Percentiles rank a stretch among this genome's conserved stretches.
Evolutionary conservation across 2,329 filamentous ascomycete species (phyloP).

Genomic region (Exserohilum rostratum): DNA sequence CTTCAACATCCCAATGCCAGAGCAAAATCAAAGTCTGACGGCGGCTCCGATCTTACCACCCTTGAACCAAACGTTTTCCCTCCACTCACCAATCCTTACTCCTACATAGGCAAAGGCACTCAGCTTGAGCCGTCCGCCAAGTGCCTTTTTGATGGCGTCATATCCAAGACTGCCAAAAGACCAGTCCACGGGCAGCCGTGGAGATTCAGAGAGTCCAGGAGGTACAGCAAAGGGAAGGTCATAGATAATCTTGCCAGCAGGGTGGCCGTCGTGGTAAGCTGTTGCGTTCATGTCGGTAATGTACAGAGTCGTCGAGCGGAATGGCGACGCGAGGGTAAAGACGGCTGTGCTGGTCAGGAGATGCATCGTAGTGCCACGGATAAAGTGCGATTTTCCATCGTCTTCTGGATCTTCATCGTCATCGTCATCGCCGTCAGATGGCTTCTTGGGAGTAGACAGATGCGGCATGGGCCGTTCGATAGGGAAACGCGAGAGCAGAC

Average conservation of each 20-base stretch:
- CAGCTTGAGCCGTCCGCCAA: constrained; percentile 80
- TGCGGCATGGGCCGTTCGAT: constrained; percentile 75
- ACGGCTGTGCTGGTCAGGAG: constrained; percentile 83
- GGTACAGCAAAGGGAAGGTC: constrained; percentile 75
- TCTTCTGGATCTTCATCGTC: constrained; percentile 42
- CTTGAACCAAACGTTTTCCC: constrained; percentile 63
- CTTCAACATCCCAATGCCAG: background rate
- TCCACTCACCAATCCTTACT: constrained; percentile 76
- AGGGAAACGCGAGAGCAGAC: constrained; percentile 73
- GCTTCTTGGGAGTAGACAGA: constrained; percentile 62
- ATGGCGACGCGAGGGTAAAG: constrained; percentile 81
- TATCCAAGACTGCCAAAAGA: constrained; percentile 78
- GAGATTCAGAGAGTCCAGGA: constrained; percentile 74
- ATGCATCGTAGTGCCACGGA: constrained; percentile 84
- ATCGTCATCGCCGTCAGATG: constrained; percentile 42
- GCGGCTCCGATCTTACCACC: constrained; percentile 56
- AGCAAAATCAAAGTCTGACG: constrained; percentile 48
- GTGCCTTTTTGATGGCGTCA: constrained; percentile 76
- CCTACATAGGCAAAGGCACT: constrained; percentile 79
- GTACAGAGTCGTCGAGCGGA: constrained; percentile 73
- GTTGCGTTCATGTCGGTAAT: constrained; percentile 83
- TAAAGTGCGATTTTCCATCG: constrained; percentile 67
- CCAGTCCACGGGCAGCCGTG: constrained; percentile 82
- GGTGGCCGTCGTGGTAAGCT: constrained; percentile 81
- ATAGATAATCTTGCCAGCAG: constrained; percentile 78